Base-by-base conservation (phyloP, 2,329 filamentous ascomycete genomes). In the Sclerotinia glacialis region DNA sequence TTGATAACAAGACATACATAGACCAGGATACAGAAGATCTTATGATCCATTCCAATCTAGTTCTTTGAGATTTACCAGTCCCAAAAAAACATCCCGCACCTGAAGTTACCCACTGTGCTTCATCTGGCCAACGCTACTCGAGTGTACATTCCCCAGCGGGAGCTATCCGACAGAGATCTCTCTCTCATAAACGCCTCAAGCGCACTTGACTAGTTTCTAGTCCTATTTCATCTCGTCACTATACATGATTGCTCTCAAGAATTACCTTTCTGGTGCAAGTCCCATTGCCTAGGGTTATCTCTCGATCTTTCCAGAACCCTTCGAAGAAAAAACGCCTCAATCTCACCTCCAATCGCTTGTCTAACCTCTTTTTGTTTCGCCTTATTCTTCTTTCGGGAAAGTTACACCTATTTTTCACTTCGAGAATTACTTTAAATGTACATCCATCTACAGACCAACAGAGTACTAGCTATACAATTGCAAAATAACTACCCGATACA, bases 121-220 rank as follows among this genome's bases (percentile, higher is more conserved):
- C 50, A 59, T 59, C 56, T 59, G 21, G 40, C 40, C 18, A 28
- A 28, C 40, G 31, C 37, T 28, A 37, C 37, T 11, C 2, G 7
- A 37, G 11, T 37, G 46, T 21, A 28, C 26, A 31, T 58, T 46
- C 40, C 55, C 42, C 40, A 42, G 55, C 40, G 55, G 55, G 40
- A 46, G 53, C 53, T 55, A 16, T 37, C 53, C 40, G 23, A 40
- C 21, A 55, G 37, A 55, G 34, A 31, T 23, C 21, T 40, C 37
- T 40, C 31, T 55, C 53, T 34, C n/a, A 55, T 37, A 55, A 26
- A 59, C 11, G 26, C 55, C 55, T 44, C 55, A 59, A 59, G 40
- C 56, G 42, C 56, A 59, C 26, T 23, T 21, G 16, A n/a, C 26
- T 47, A 23, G 28, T 31, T 42, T 34, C 55, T n/a, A 31, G 26